Evolutionary conservation across 805 yeast genomes (phyloP).

Genomic region (Teunomyces gatunensis): DNA sequence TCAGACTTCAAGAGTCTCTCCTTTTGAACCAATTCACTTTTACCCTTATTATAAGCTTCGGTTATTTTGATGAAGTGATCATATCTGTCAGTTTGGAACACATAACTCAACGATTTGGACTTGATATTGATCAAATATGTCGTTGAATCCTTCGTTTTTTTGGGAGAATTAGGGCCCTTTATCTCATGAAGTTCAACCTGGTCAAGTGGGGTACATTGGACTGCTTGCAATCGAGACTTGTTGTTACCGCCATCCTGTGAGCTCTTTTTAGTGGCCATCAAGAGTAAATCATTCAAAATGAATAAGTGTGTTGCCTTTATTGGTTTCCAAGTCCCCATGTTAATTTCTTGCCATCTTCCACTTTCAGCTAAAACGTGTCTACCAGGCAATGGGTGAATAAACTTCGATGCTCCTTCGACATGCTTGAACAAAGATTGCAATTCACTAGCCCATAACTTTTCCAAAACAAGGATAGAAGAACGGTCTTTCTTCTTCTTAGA

Average conservation of each 20-base stretch:
- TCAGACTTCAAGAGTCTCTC: conserved; percentile 23
- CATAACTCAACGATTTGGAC: conserved; percentile 47
- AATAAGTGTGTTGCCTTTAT: conserved; percentile 73
- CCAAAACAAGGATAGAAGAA: conserved; percentile 67
- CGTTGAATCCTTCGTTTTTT: conserved; percentile 18
- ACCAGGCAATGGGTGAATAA: conserved; percentile 70
- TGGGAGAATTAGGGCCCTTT: conserved; percentile 17
- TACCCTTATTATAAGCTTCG: conserved; percentile 58
- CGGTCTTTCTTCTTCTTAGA: conserved; percentile 48
- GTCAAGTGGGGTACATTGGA: conserved; percentile 74
- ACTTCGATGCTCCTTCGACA: conserved; percentile 89
- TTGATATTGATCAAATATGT: conserved; percentile 45
- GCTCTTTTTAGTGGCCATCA: conserved; percentile 65
- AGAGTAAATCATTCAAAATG: conserved; percentile 69
- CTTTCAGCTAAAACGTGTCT: conserved; percentile 78
- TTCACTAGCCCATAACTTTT: conserved; percentile 78
- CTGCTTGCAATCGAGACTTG: conserved; percentile 55
- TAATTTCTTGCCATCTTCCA: conserved; percentile 83
- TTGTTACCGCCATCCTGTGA: conserved; percentile 23
- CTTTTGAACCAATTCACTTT: conserved; percentile 44
- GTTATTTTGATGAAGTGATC: conserved; percentile 56
- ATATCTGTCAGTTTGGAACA: conserved; percentile 58
- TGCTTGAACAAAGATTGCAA: conserved; percentile 68
- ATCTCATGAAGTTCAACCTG: conserved; percentile 52
- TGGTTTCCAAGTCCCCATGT: conserved; percentile 81